phyloP scores from a whole-genome alignment of 1,139 yeast species.

The Taphrina betulina region DNA sequence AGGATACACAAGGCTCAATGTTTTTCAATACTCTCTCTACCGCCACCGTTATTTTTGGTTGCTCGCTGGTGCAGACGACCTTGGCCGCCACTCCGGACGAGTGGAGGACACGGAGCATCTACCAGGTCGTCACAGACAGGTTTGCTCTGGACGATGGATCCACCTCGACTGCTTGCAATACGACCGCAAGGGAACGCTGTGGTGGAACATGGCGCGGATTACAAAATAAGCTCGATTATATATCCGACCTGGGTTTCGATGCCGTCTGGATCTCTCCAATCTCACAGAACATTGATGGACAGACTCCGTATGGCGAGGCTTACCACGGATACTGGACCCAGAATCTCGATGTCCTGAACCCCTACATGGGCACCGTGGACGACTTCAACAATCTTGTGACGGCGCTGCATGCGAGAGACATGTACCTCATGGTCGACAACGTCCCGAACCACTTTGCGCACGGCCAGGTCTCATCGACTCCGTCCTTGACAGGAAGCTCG shows the following conservation, averaged over 20 bases:
- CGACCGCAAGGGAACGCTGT: constrained; percentile 8
- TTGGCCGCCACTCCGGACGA: neutral
- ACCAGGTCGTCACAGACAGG: constrained; percentile 1
- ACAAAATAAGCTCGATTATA: constrained; percentile 23
- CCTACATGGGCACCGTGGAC: constrained; percentile 28
- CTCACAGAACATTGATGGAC: constrained; percentile 27
- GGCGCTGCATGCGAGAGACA: constrained; percentile 25
- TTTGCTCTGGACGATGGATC: neutral
- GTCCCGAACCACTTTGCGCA: constrained; percentile 30
- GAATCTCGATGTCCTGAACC: constrained; percentile 15
- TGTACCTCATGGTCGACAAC: constrained; percentile 33
- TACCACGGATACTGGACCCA: constrained; percentile 34
- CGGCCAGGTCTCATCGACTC: neutral
- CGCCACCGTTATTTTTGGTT: no score
- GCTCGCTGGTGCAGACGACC: no score
- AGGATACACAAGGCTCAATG: no score
- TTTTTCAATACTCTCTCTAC: no score
- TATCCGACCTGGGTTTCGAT: constrained; percentile 33
- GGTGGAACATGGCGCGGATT: constrained; percentile 35
- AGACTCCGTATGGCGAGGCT: constrained; percentile 22
- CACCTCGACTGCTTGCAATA: neutral
- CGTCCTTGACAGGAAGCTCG: neutral
- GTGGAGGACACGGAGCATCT: neutral
- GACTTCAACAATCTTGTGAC: constrained; percentile 18
- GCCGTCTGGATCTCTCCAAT: constrained; percentile 35